Percentiles rank a stretch among this genome's conserved stretches.
phyloP scores from a whole-genome alignment of 768 basidiomycete genomes.

The Lentinula aciculospora region DNA sequence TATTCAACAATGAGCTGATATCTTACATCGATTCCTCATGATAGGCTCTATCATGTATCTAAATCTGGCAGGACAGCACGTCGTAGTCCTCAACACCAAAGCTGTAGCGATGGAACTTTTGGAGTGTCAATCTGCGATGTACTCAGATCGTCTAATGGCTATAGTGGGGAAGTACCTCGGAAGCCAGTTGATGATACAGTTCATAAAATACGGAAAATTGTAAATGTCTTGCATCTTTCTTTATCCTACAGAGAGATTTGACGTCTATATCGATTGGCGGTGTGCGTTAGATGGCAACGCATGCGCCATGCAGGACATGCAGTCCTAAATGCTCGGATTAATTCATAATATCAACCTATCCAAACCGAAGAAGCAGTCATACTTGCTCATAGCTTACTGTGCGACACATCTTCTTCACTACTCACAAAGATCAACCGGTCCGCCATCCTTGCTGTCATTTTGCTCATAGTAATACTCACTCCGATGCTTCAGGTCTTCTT shows the following conservation, averaged over 20 bases:
- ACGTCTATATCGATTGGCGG: no score
- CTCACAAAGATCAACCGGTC: background rate
- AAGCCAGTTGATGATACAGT: background rate
- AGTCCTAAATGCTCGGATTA: background rate
- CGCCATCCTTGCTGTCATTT: background rate
- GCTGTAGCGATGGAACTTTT: background rate
- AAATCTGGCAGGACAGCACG: background rate
- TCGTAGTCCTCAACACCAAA: constrained; percentile 1
- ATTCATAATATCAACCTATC: background rate
- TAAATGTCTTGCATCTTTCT: background rate
- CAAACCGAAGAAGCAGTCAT: constrained; percentile 2
- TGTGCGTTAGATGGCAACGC: background rate
- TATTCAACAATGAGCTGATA: background rate
- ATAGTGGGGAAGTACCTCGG: constrained; percentile 1
- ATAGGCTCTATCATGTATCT: background rate
- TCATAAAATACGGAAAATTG: background rate
- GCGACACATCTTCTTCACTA: background rate
- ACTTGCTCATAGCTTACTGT: background rate
- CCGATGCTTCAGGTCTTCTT: background rate
- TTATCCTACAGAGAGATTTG: no score
- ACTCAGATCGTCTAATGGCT: background rate
- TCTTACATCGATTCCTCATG: background rate
- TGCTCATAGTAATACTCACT: background rate
- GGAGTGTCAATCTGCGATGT: background rate
- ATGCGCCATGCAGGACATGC: background rate